These are phyloP conservation scores for Zoysia pacifica DNA, from an alignment of 176 grass and related monocot species.

Conservation along the genomic window DNA sequence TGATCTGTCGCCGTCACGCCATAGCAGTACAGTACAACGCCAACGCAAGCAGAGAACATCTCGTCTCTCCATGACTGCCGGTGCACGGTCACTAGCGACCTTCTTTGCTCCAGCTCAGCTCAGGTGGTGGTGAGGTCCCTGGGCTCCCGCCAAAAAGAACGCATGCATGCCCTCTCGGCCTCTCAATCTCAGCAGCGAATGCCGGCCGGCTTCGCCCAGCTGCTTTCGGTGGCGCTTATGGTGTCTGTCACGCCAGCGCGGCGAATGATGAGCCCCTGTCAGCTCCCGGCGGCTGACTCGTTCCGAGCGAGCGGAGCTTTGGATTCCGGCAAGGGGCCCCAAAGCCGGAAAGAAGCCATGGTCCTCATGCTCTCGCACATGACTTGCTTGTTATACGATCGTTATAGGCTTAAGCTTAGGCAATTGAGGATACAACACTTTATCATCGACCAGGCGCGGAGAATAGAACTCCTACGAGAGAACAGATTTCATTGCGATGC, in stretches of 20 bases:
- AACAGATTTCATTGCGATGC: too few species aligned
- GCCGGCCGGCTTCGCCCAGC: not conserved
- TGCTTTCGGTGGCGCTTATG: not conserved
- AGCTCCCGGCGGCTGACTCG: not conserved
- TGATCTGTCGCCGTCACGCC: constrained; percentile 7
- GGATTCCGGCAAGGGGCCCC: constrained; percentile 35
- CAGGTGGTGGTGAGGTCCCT: too few species aligned
- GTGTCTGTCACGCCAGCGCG: constrained; percentile 1
- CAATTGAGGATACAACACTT: too few species aligned
- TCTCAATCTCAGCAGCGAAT: not conserved
- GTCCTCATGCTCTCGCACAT: constrained; percentile 18
- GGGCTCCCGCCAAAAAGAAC: not conserved
- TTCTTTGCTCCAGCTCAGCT: too few species aligned
- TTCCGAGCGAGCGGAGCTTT: constrained; percentile 32
- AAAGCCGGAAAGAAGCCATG: not conserved
- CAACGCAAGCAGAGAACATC: not conserved
- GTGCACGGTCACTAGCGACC: not conserved
- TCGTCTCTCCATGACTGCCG: not conserved
- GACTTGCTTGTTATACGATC: not conserved
- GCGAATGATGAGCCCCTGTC: constrained; percentile 19
- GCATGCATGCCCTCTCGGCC: not conserved
- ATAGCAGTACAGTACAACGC: not conserved
- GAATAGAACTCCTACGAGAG: too few species aligned
- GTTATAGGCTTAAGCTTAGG: not conserved
- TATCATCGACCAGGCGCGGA: too few species aligned